Percentiles rank a stretch among this genome's conserved stretches.
Evolutionary conservation across 352 stramenopile genomes (phyloP).

Genomic region (Aphanomyces cochlioides): DNA sequence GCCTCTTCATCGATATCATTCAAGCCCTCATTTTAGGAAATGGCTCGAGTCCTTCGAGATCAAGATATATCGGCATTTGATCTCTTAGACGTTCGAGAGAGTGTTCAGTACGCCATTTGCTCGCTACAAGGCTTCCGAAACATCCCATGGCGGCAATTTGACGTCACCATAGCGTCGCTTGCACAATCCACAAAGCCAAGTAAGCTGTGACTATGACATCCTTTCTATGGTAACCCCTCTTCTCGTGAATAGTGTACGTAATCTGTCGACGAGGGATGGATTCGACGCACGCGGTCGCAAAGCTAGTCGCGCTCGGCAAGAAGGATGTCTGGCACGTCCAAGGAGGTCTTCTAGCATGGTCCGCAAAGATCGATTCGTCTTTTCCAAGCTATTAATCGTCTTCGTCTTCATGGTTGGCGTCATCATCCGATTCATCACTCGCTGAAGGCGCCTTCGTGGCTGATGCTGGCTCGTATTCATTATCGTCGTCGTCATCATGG

Average conservation of each 20-base stretch:
- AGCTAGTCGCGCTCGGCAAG: conserved; percentile 50
- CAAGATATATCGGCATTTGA: background rate
- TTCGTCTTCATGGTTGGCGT: conserved; percentile 28
- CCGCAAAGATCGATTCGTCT: conserved; percentile 39
- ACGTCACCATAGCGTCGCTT: background rate
- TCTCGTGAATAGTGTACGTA: conserved; percentile 37
- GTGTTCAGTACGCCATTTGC: conserved; percentile 70
- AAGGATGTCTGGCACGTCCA: conserved; percentile 54
- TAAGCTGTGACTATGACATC: background rate
- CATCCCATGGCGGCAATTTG: conserved; percentile 48
- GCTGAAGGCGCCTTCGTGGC: conserved; percentile 44
- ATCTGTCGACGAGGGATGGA: conserved; percentile 80
- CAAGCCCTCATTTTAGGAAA: too few relatives aligned
- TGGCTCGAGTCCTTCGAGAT: too few relatives aligned
- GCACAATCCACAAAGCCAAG: conserved; percentile 25
- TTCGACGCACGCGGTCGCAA: conserved; percentile 53
- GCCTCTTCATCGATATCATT: background rate
- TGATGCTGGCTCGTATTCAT: conserved; percentile 17
- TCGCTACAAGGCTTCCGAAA: conserved; percentile 69
- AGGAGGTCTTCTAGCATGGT: conserved; percentile 65
- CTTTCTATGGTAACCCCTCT: too few relatives aligned
- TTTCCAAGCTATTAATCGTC: conserved; percentile 74
- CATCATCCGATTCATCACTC: conserved; percentile 21
- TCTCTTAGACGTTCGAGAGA: conserved; percentile 57
- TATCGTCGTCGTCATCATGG: conserved; percentile 43